These are phyloP conservation scores for Vitis cinerea DNA, from an alignment of 164 flowering plant genomes.

Conservation along the genomic window DNA sequence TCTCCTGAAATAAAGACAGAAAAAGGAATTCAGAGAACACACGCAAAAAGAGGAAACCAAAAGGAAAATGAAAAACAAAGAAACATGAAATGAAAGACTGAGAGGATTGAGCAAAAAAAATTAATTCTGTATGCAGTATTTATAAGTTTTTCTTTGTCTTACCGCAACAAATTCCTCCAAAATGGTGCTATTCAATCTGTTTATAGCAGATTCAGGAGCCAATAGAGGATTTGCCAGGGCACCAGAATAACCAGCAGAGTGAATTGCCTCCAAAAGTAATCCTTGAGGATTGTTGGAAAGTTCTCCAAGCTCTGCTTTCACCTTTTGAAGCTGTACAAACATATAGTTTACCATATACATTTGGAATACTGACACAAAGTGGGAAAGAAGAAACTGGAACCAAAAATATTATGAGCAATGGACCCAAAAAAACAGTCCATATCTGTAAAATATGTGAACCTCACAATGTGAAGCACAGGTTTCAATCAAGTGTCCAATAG, in stretches of 20 bases:
- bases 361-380: background rate
- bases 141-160: conserved; percentile 18
- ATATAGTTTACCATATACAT: background rate
- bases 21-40: conserved; percentile 8
- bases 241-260: conserved; percentile 81
- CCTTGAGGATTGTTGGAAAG: conserved; percentile 71
- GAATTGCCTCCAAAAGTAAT: conserved; percentile 86
- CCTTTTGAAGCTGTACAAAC: conserved; percentile 57
- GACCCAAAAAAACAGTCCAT: background rate
- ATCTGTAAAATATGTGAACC: no score
- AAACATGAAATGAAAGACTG: background rate
- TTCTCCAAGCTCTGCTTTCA: conserved; percentile 63
- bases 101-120: background rate
- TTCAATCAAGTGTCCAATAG: no score
- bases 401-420: background rate
- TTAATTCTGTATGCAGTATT: background rate
- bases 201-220: conserved; percentile 72
- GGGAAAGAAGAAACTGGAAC: background rate
- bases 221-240: conserved; percentile 81
- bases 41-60: background rate
- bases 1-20: conserved; percentile 27
- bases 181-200: conserved; percentile 47
- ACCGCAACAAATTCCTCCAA: conserved; percentile 88
- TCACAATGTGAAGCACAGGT: no score
- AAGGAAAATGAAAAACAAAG: background rate